phyloP scores from a whole-genome alignment of 306 rosid genomes.

The Quercus variabilis region DNA sequence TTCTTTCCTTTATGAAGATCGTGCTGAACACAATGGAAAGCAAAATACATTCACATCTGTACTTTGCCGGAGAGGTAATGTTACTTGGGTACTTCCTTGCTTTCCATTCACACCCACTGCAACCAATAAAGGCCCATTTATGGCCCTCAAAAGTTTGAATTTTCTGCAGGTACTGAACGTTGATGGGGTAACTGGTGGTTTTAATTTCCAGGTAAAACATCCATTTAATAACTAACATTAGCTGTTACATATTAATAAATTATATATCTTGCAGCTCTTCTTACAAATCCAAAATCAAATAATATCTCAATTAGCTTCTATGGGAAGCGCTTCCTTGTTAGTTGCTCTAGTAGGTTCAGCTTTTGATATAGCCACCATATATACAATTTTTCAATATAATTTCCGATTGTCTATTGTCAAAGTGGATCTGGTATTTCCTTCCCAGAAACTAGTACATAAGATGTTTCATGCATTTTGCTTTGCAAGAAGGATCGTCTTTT shows the following conservation, averaged over 20 bases:
- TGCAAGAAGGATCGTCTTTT: neutral
- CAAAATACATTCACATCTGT: conserved; percentile 57
- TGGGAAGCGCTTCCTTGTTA: neutral
- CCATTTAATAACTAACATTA: neutral
- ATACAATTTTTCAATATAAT: neutral
- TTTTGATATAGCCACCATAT: neutral
- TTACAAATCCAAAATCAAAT: neutral
- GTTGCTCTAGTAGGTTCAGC: neutral
- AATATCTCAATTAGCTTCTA: conserved; percentile 4
- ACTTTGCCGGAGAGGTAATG: conserved; percentile 91
- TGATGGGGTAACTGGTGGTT: conserved; percentile 94
- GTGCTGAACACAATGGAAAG: conserved; percentile 83
- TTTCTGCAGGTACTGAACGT: conserved; percentile 69
- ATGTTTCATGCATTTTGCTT: neutral
- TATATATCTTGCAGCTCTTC: neutral
- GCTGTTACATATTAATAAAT: neutral
- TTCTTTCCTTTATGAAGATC: conserved; percentile 41
- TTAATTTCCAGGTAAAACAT: conserved; percentile 81
- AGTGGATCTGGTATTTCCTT: neutral
- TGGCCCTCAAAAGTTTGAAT: conserved; percentile 20
- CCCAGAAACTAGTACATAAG: neutral
- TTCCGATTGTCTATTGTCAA: neutral
- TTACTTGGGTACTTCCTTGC: neutral
- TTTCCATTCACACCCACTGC: conserved; percentile 4
- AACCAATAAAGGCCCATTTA: neutral